Evolutionary conservation across 108 stramenopile genomes (phyloP).

Genomic region (Aureococcus anophagefferens): DNA sequence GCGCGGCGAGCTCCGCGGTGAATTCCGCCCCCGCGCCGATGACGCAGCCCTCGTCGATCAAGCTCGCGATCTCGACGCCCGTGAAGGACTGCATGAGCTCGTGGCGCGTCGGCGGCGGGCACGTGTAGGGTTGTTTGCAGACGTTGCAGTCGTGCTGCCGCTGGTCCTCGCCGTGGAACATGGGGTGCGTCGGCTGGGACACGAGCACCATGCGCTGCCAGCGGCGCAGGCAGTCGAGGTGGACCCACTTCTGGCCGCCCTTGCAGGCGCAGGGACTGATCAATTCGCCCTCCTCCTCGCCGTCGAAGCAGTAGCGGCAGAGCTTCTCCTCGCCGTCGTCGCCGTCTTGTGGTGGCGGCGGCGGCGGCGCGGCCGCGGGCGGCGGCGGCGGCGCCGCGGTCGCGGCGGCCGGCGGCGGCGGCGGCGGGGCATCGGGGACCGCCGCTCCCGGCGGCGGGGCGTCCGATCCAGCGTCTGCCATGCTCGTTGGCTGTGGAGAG

Average conservation of each 20-base stretch:
- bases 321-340: constrained; percentile 5
- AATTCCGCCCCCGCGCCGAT: neutral
- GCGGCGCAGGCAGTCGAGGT: constrained; percentile 29
- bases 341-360: no score
- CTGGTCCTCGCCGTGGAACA: constrained; percentile 14
- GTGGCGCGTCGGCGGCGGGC: constrained; percentile 17
- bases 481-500: no score
- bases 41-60: constrained; percentile 4
- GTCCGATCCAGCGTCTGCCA: no score
- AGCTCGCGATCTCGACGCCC: constrained; percentile 19
- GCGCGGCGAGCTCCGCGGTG: neutral
- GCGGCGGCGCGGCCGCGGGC: no score
- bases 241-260: constrained; percentile 32
- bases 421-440: no score
- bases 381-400: no score
- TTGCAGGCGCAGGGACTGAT: constrained; percentile 39
- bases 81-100: constrained; percentile 29
- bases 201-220: constrained; percentile 33
- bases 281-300: constrained; percentile 17
- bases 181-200: constrained; percentile 23
- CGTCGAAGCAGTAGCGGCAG: constrained; percentile 35
- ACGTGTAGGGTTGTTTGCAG: constrained; percentile 12
- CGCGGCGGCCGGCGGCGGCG: no score
- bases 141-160: constrained; percentile 23
- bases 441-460: no score